Conservation (phyloP, 2,329 filamentous ascomycete genomes). For the Emericellopsis cladophorae region DNA sequence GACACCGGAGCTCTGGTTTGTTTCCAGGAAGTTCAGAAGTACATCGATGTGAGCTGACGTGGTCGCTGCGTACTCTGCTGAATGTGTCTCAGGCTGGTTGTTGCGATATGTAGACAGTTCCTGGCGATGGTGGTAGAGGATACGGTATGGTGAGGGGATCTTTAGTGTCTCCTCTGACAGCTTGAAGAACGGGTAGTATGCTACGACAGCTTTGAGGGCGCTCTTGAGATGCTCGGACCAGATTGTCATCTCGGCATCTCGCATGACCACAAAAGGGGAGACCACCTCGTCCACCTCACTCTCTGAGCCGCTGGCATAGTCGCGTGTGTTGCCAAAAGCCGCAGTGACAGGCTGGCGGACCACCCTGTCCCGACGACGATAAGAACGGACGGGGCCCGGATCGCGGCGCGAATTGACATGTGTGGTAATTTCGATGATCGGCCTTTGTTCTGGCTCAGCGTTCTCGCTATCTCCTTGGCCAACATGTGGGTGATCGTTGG, state of each 20-base stretch:
- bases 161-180: slow-evolving; percentile 21
- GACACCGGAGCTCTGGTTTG: slow-evolving; percentile 21
- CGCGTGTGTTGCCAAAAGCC: slow-evolving; percentile 7
- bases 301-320: not conserved
- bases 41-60: slow-evolving; percentile 31
- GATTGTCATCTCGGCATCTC: slow-evolving; percentile 24
- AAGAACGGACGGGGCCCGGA: slow-evolving; percentile 3
- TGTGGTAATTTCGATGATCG: slow-evolving; percentile 30
- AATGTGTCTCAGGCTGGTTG: slow-evolving; percentile 26
- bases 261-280: not conserved
- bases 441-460: slow-evolving; percentile 5
- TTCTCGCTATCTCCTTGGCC: slow-evolving; percentile 7
- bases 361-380: slow-evolving; percentile 5
- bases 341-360: slow-evolving; percentile 17
- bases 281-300: not conserved
- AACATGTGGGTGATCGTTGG: slow-evolving; percentile 4
- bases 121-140: slow-evolving; percentile 32
- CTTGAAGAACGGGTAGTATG: slow-evolving; percentile 29
- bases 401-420: slow-evolving; percentile 15
- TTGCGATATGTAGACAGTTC: slow-evolving; percentile 27
- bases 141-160: slow-evolving; percentile 30
- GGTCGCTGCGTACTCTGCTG: slow-evolving; percentile 23
- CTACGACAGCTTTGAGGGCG: slow-evolving; percentile 32
- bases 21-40: slow-evolving; percentile 28
- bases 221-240: slow-evolving; percentile 31